phyloP scores from a whole-genome alignment of 768 basidiomycete species.

The Suillus spraguei region DNA sequence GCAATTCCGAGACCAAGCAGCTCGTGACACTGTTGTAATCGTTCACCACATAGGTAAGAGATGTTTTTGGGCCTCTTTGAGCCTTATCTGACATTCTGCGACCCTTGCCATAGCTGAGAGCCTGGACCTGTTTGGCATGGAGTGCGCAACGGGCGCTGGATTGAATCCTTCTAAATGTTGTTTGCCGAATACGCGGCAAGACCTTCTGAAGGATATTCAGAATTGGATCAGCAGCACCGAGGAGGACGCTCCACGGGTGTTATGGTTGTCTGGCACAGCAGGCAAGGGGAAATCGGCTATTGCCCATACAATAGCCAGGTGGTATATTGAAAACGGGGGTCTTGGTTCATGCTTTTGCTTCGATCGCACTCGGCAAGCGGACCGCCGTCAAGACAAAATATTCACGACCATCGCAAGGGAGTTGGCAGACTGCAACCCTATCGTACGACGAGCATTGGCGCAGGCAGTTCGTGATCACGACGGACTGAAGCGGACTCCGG shows the following conservation, averaged over 20 bases:
- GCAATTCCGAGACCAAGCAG: constrained; percentile 5
- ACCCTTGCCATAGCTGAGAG: neutral
- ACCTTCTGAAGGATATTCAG: constrained; percentile 18
- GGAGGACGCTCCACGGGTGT: constrained; percentile 10
- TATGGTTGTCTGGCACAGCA: constrained; percentile 17
- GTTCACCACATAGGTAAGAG: neutral
- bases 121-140: constrained; percentile 4
- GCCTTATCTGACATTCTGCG: neutral
- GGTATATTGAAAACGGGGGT: constrained; percentile 11
- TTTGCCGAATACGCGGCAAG: constrained; percentile 16
- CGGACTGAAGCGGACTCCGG: neutral
- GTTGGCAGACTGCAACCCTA: neutral
- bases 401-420: constrained; percentile 6
- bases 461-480: neutral
- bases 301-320: constrained; percentile 19
- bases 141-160: neutral
- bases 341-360: constrained; percentile 21
- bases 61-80: neutral
- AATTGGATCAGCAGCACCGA: constrained; percentile 16
- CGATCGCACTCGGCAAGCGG: constrained; percentile 11
- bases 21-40: neutral
- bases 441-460: neutral
- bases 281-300: constrained; percentile 25
- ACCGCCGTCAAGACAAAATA: constrained; percentile 3
- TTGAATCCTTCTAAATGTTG: constrained; percentile 12